Conservation (phyloP, 2,329 filamentous ascomycete species). For the Botrytis medusae region DNA sequence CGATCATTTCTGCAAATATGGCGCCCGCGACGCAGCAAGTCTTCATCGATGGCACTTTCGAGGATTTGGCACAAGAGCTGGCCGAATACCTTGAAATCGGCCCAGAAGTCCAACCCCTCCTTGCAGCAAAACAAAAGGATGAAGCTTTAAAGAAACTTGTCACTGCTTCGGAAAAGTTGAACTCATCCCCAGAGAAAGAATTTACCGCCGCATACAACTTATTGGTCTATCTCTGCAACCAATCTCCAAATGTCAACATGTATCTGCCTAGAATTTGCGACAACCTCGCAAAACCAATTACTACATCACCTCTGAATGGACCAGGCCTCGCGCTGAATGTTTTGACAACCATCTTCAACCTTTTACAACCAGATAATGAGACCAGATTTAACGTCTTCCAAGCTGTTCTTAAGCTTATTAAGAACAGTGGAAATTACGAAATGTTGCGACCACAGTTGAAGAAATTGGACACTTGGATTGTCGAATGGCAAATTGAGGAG, state of each 20-base stretch:
- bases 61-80: conserved; percentile 91
- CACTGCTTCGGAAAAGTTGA: conserved; percentile 72
- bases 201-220: conserved; percentile 96
- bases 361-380: conserved; percentile 72
- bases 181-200: conserved; percentile 90
- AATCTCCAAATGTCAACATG: conserved; percentile 80
- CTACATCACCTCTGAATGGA: conserved; percentile 82
- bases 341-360: conserved; percentile 95
- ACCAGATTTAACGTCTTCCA: conserved; percentile 88
- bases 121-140: conserved; percentile 72
- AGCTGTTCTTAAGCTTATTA: conserved; percentile 82
- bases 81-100: conserved; percentile 86
- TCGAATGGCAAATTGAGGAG: conserved; percentile 76
- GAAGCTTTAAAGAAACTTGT: conserved; percentile 89
- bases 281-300: conserved; percentile 84
- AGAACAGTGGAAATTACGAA: conserved; percentile 74
- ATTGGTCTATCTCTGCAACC: conserved; percentile 86
- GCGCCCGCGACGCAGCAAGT: conserved; percentile 46
- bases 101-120: conserved; percentile 67
- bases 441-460: conserved; percentile 79
- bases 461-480: conserved; percentile 78
- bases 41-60: conserved; percentile 88
- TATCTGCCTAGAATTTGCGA: conserved; percentile 86
- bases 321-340: conserved; percentile 83
- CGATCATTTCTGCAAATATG: conserved; percentile 28